Base-by-base conservation (phyloP, 768 basidiomycete genomes). In the Cubamyces lactineus region DNA sequence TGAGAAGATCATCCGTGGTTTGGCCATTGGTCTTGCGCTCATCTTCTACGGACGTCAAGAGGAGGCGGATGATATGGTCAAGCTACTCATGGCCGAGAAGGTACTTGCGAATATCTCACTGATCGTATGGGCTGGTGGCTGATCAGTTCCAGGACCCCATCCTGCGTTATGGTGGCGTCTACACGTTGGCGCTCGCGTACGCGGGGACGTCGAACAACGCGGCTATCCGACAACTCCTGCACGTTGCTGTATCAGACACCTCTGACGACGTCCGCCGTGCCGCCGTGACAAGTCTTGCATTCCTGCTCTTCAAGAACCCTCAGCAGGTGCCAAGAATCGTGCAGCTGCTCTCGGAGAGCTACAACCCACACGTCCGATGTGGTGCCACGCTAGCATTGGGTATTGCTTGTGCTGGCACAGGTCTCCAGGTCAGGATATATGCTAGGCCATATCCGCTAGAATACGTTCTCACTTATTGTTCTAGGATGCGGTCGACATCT, bases 341-440 rank as follows among this genome's bases (percentile, higher is more conserved):
- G 6, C 97, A 99, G 73, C 84, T 99, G 16, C 79, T 99, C 53
- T 94, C 93, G 66, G 97, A 99, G 79, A 96, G 94, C 69, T 99
- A 99, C 76, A 99, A 98, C 72, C 97, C 97, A 15, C 96, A 98
- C 73, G 97, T 99, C 23, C 86, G 97, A 45, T 98, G 96, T 64
- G 96, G 96, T 66, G 95, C 96, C 28, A 97, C 96, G 5, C 82
- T 99, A 34, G 97, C 97, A 21, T 81, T 99, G 23, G 97, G 97
- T 65, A 94, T 99, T 69, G 92, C 96, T 16, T 99, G 97, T 70
- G 96, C 96, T 24, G 96, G 97, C 16, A 98, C 96, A 17, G 97
- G 96, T 47, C 84, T 96, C 47, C 91, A 93, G 82, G 93, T 92
- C 7, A 62, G 61, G 81, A 71, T 28, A 13, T 7, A 9, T 38